Evolutionary conservation across 176 grass and related monocot genomes (phyloP).

Genomic region (Avena sativa): DNA sequence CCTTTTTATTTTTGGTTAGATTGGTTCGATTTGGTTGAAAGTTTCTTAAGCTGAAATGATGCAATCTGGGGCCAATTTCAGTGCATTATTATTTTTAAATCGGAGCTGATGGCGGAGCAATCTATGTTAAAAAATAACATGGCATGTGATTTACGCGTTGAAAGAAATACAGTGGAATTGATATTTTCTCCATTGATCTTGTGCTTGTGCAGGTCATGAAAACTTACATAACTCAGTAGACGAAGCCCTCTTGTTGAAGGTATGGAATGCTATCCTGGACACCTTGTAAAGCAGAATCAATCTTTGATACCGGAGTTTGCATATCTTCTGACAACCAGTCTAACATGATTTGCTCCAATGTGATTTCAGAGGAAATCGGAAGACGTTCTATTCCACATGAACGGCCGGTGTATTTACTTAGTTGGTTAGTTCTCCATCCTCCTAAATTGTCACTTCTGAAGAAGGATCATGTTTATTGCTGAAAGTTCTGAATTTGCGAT

Average conservation of each 20-base stretch:
- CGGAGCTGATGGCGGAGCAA: background rate
- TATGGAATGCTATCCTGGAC: slow-evolving; percentile 28
- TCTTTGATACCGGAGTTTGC: background rate
- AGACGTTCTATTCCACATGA: slow-evolving; percentile 85
- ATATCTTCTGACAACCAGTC: background rate
- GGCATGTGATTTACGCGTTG: background rate
- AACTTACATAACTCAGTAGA: slow-evolving; percentile 74
- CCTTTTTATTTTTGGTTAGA: background rate
- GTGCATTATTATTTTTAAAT: background rate
- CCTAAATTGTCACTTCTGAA: slow-evolving; percentile 9
- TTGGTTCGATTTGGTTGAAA: slow-evolving; percentile 7
- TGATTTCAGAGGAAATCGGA: slow-evolving; percentile 91
- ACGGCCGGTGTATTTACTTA: slow-evolving; percentile 87
- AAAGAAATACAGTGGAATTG: slow-evolving; percentile 1
- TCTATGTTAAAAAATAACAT: background rate
- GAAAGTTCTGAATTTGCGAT: slow-evolving; percentile 20
- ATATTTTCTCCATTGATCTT: slow-evolving; percentile 36
- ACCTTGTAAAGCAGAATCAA: slow-evolving; percentile 1
- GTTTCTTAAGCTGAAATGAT: background rate
- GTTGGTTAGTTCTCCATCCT: slow-evolving; percentile 69
- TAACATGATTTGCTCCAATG: slow-evolving; percentile 40
- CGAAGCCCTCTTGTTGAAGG: slow-evolving; percentile 82
- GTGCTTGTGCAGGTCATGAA: slow-evolving; percentile 54
- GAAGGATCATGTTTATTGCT: slow-evolving; percentile 1
- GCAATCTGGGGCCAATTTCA: background rate